A percentile compares a stretch with the other conserved stretches of the same genome.
Evolutionary conservation across 345 rosid genomes (phyloP).

Genomic region (Corymbia maculata): DNA sequence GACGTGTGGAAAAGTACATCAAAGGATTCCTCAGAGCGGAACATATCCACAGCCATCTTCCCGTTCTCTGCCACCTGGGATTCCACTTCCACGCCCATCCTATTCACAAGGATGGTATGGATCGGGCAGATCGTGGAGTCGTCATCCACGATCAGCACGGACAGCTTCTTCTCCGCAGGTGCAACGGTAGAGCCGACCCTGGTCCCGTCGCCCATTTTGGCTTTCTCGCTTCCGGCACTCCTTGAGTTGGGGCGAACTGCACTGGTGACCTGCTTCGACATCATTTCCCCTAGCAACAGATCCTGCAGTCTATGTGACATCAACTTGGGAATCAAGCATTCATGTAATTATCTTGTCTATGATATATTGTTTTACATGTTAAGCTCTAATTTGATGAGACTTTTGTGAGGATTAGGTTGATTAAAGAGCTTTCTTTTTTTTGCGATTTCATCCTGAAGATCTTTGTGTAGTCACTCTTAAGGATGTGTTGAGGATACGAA

Average conservation of each 20-base stretch:
- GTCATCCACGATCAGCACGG: conserved; percentile 29
- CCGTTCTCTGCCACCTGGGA: conserved; percentile 13
- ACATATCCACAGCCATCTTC: conserved; percentile 20
- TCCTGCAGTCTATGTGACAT: neutral
- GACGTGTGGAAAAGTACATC: neutral
- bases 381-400: neutral
- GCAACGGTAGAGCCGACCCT: neutral
- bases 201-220: neutral
- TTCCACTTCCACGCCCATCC: neutral
- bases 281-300: neutral
- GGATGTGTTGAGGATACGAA: neutral
- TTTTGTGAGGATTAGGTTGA: neutral
- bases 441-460: neutral
- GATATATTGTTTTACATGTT: neutral
- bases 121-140: neutral
- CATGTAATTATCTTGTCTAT: neutral
- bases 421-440: neutral
- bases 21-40: conserved; percentile 1
- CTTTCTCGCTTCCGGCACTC: neutral
- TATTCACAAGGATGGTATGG: conserved; percentile 1
- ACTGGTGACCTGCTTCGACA: neutral
- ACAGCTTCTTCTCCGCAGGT: neutral
- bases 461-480: neutral
- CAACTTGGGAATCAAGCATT: neutral
- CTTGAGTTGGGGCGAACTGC: neutral